Percentiles rank a stretch among this genome's conserved stretches.
Evolutionary conservation across 139 green algal genomes (phyloP).

Genomic region (Eudorina sp.): DNA sequence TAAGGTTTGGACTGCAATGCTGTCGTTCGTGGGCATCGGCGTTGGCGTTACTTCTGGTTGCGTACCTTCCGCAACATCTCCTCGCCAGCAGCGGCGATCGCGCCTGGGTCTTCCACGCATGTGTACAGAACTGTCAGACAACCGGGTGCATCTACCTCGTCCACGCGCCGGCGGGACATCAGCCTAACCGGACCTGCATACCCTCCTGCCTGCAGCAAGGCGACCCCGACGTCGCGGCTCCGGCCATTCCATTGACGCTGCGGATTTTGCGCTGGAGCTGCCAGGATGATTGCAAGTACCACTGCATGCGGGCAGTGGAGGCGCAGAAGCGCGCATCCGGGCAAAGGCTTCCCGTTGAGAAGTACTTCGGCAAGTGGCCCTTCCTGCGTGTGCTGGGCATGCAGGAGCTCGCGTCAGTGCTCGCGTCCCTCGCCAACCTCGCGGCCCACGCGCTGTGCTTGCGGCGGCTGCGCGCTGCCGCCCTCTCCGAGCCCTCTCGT

Average conservation of each 20-base stretch:
- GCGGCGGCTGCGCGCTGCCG: background rate
- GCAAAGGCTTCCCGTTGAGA: slow-evolving; percentile 40
- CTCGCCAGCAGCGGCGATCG: slow-evolving; percentile 23
- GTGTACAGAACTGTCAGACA: background rate
- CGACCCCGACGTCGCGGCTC: background rate
- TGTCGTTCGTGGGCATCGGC: too few relatives aligned
- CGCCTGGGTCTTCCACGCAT: slow-evolving; percentile 22
- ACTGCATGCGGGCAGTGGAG: slow-evolving; percentile 83
- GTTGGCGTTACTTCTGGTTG: background rate
- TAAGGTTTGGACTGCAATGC: too few relatives aligned
- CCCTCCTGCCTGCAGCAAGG: background rate
- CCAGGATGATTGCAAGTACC: slow-evolving; percentile 72
- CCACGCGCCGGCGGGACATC: background rate
- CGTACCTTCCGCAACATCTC: background rate
- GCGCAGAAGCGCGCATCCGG: background rate
- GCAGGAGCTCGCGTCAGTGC: slow-evolving; percentile 81
- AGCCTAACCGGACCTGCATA: background rate
- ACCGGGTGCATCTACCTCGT: background rate
- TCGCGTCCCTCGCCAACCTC: slow-evolving; percentile 87
- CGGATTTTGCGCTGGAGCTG: slow-evolving; percentile 53
- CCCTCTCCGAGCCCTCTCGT: too few relatives aligned
- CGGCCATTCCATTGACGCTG: background rate
- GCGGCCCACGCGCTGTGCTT: slow-evolving; percentile 68
- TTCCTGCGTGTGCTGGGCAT: slow-evolving; percentile 80
- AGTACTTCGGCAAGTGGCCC: slow-evolving; percentile 95